Evolutionary conservation across 2,329 filamentous ascomycete genomes (phyloP).

Genomic region (Xylariales sp.): DNA sequence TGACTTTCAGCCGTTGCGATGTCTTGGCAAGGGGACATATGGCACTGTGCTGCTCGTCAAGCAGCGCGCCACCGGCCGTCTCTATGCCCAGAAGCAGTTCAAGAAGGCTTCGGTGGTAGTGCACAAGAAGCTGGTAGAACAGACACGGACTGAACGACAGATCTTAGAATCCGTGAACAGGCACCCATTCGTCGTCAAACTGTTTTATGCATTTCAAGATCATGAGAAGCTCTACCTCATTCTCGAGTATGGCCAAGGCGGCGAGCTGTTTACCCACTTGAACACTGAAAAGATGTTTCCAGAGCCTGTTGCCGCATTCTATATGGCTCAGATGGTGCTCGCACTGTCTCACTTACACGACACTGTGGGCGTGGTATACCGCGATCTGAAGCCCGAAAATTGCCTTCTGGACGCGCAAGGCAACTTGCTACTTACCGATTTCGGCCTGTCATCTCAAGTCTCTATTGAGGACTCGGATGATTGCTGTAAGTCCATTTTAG

Average conservation of each 20-base stretch:
- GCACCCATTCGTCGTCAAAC: slow-evolving; percentile 95
- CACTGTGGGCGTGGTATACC: slow-evolving; percentile 89
- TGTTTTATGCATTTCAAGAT: slow-evolving; percentile 98
- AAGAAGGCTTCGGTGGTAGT: slow-evolving; percentile 94
- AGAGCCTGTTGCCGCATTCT: slow-evolving; percentile 86
- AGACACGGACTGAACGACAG: slow-evolving; percentile 93
- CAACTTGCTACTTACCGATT: slow-evolving; percentile 92
- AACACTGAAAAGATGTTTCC: slow-evolving; percentile 93
- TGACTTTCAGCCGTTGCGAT: slow-evolving; percentile 87
- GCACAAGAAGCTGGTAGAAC: slow-evolving; percentile 92
- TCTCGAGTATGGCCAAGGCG: slow-evolving; percentile 94
- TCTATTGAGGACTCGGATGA: slow-evolving; percentile 66
- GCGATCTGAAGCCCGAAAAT: slow-evolving; percentile 96
- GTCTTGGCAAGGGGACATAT: slow-evolving; percentile 93
- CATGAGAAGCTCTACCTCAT: slow-evolving; percentile 97
- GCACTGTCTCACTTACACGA: slow-evolving; percentile 91
- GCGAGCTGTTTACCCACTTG: slow-evolving; percentile 94
- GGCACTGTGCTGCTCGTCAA: slow-evolving; percentile 93
- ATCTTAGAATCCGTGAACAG: slow-evolving; percentile 95
- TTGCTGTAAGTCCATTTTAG: slow-evolving; percentile 83
- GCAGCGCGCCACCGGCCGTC: slow-evolving; percentile 77
- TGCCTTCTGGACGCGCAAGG: slow-evolving; percentile 89
- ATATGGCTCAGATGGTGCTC: slow-evolving; percentile 97
- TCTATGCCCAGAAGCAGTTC: slow-evolving; percentile 98
- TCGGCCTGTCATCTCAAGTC: slow-evolving; percentile 89